phyloP scores from a whole-genome alignment of 1,284 basidiomycete genomes.

The Takashimella tepidaria region DNA sequence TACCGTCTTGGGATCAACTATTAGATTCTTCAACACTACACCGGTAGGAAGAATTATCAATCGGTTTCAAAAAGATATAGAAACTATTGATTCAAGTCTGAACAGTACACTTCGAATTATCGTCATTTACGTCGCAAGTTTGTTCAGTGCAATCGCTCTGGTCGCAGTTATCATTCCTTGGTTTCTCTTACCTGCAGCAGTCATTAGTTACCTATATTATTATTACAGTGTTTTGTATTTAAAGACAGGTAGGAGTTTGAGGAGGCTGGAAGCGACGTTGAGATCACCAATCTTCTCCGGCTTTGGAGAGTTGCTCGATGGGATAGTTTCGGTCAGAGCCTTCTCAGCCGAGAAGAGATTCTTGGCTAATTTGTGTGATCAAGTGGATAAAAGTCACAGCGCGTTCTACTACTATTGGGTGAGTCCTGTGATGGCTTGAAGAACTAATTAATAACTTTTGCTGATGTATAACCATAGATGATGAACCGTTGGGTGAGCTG shows the following conservation, averaged over 20 bases:
- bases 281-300: constrained; percentile 53
- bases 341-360: constrained; percentile 79
- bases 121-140: constrained; percentile 64
- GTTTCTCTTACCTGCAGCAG: constrained; percentile 64
- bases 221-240: constrained; percentile 63
- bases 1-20: constrained; percentile 32
- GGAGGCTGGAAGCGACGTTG: constrained; percentile 61
- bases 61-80: constrained; percentile 73
- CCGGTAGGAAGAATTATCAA: constrained; percentile 62
- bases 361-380: constrained; percentile 60
- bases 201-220: constrained; percentile 60
- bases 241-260: constrained; percentile 65
- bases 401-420: constrained; percentile 48
- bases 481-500: constrained; percentile 64
- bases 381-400: constrained; percentile 62
- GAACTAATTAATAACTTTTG: no score
- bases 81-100: constrained; percentile 69
- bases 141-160: constrained; percentile 58
- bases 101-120: constrained; percentile 65
- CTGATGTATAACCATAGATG: constrained; percentile 63
- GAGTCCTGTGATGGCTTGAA: no score
- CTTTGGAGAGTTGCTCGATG: constrained; percentile 70
- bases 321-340: constrained; percentile 79
- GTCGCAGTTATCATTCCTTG: constrained; percentile 64
- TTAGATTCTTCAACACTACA: constrained; percentile 47